These are phyloP conservation scores for Nakazawaea laoshanensis DNA, from an alignment of 805 yeast species.

Conservation along the genomic window DNA sequence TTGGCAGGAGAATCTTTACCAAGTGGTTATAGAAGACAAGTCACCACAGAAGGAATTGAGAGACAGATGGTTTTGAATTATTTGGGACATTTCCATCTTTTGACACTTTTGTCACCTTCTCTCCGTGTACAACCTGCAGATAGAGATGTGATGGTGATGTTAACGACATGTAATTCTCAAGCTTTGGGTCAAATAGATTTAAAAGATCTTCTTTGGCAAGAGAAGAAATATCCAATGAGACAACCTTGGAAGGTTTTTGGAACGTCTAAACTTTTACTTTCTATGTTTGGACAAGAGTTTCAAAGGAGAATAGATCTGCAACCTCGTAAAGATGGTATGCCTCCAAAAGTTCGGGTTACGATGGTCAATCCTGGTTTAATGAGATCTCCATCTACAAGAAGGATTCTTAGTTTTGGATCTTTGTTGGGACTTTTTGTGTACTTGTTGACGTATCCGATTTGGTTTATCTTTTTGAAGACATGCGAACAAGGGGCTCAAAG, in stretches of 20 bases:
- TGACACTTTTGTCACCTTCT: constrained; percentile 76
- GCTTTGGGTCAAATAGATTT: constrained; percentile 60
- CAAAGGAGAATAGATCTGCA: constrained; percentile 55
- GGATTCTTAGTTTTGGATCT: constrained; percentile 72
- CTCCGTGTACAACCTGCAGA: constrained; percentile 88
- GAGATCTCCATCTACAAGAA: constrained; percentile 79
- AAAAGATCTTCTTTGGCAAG: constrained; percentile 56
- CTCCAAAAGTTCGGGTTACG: constrained; percentile 60
- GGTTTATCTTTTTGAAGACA: constrained; percentile 76
- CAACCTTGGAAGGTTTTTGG: constrained; percentile 77
- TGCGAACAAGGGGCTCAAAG: constrained; percentile 77
- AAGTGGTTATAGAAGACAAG: constrained; percentile 47
- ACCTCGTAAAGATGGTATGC: constrained; percentile 65
- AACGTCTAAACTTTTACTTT: constrained; percentile 67
- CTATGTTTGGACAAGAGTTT: constrained; percentile 69
- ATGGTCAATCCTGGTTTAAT: constrained; percentile 88
- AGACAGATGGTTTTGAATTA: constrained; percentile 78
- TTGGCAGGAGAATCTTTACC: constrained; percentile 84
- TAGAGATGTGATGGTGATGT: constrained; percentile 78
- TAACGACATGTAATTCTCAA: constrained; percentile 75
- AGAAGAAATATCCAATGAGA: constrained; percentile 45
- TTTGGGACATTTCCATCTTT: constrained; percentile 70
- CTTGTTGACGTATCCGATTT: constrained; percentile 65
- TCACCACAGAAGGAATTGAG: constrained; percentile 79
- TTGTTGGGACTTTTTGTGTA: constrained; percentile 49